phyloP scores from a whole-genome alignment of 257 asterid genomes.

The Buddleja alternifolia region DNA sequence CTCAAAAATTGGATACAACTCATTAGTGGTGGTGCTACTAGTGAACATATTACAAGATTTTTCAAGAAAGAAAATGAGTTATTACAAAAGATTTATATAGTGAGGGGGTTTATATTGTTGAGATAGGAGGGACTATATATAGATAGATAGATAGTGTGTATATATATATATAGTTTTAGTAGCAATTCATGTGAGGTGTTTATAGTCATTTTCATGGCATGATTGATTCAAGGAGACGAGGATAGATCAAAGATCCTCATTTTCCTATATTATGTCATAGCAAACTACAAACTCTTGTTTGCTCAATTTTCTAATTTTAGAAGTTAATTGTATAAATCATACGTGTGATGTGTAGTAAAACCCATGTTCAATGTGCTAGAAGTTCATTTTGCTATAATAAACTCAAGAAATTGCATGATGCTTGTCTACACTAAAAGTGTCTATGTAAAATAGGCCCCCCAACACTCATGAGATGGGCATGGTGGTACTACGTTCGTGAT shows the following conservation, averaged over 20 bases:
- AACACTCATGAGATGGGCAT: constrained; percentile 16
- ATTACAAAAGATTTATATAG: constrained; percentile 17
- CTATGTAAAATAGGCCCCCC: constrained; percentile 23
- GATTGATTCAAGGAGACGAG: neutral
- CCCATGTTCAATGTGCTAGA: constrained; percentile 18
- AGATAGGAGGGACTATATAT: no score
- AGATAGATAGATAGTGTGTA: no score
- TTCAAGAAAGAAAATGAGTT: no score
- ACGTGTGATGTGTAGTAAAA: constrained; percentile 10
- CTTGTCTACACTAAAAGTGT: constrained; percentile 21
- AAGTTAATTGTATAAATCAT: constrained; percentile 19
- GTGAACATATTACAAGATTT: constrained; percentile 36
- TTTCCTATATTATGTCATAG: neutral
- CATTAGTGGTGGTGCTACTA: constrained; percentile 26
- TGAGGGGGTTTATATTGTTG: constrained; percentile 26
- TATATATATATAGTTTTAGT: no score
- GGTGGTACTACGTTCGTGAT: neutral
- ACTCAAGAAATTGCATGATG: constrained; percentile 15
- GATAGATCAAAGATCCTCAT: neutral
- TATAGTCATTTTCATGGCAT: constrained; percentile 28
- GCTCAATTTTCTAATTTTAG: constrained; percentile 3
- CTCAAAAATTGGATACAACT: constrained; percentile 39
- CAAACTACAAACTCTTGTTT: constrained; percentile 7
- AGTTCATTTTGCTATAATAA: neutral
- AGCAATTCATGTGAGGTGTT: constrained; percentile 32